Percentiles rank a stretch among this genome's conserved stretches.
Evolutionary conservation across 768 basidiomycete species (phyloP).

Genomic region (Thelephora aurantiotincta): DNA sequence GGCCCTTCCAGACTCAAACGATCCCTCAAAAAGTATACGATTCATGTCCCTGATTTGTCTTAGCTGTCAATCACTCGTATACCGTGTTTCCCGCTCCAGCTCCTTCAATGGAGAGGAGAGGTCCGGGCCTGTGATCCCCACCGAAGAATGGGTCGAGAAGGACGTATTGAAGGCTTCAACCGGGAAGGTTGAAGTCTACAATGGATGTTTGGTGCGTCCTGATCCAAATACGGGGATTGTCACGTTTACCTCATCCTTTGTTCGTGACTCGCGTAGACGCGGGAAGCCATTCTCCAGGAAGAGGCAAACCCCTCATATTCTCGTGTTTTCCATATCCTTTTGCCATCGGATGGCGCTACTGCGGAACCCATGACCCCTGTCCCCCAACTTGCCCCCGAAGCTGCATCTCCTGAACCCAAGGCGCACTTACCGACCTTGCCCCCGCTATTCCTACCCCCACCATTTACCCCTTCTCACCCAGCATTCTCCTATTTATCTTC

Average conservation of each 20-base stretch:
- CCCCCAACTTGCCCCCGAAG: slow-evolving; percentile 1
- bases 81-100: slow-evolving; percentile 54
- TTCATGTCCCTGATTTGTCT: slow-evolving; percentile 57
- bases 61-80: slow-evolving; percentile 46
- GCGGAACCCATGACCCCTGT: slow-evolving; percentile 5
- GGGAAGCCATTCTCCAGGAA: slow-evolving; percentile 13
- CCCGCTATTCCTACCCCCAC: slow-evolving; percentile 58
- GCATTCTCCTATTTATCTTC: slow-evolving; percentile 52
- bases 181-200: slow-evolving; percentile 66
- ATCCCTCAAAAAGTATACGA: slow-evolving; percentile 23
- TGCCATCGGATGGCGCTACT: slow-evolving; percentile 9
- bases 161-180: slow-evolving; percentile 51
- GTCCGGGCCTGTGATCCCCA: slow-evolving; percentile 54
- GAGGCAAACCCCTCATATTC: slow-evolving; percentile 23
- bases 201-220: slow-evolving; percentile 49
- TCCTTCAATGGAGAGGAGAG: slow-evolving; percentile 41
- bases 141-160: slow-evolving; percentile 65
- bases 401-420: slow-evolving; percentile 16
- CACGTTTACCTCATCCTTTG: slow-evolving; percentile 1
- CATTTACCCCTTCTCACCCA: slow-evolving; percentile 64
- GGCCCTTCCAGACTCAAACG: slow-evolving; percentile 9
- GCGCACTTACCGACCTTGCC: slow-evolving; percentile 33
- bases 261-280: slow-evolving; percentile 9
- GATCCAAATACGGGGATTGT: background rate
- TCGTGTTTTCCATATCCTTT: slow-evolving; percentile 13